These are phyloP conservation scores for Aaosphaeria pasadenensis DNA, from an alignment of 2,329 filamentous ascomycete genomes.

Conservation along the genomic window DNA sequence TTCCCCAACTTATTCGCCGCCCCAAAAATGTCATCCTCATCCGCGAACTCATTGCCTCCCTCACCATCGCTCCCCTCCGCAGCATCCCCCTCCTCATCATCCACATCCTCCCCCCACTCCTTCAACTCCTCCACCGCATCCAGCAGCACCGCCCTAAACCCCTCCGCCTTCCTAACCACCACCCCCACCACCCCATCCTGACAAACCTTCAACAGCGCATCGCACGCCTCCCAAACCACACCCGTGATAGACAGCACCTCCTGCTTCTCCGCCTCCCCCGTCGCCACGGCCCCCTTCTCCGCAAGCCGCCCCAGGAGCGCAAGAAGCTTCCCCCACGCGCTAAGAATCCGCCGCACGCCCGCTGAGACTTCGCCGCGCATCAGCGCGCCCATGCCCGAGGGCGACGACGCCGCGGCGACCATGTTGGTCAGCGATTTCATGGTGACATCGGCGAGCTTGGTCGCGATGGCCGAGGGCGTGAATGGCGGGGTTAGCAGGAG, in stretches of 20 bases:
- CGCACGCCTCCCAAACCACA: constrained; percentile 80
- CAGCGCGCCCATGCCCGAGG: constrained; percentile 30
- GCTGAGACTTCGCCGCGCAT: constrained; percentile 63
- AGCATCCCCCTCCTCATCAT: constrained; percentile 43
- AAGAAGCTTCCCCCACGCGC: constrained; percentile 61
- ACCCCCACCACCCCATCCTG: constrained; percentile 67
- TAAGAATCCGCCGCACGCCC: constrained; percentile 58
- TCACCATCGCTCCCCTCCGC: constrained; percentile 35
- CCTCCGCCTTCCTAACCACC: constrained; percentile 67
- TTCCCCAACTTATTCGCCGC: constrained; percentile 56
- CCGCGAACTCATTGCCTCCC: constrained; percentile 35
- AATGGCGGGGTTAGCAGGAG: constrained; percentile 85
- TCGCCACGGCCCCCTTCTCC: constrained; percentile 40
- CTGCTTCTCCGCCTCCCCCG: constrained; percentile 24
- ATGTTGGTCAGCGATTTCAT: constrained; percentile 70
- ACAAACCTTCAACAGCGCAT: constrained; percentile 64
- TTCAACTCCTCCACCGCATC: constrained; percentile 84
- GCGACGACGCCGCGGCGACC: constrained; percentile 52
- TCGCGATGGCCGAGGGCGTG: constrained; percentile 70
- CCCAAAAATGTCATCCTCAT: constrained; percentile 67
- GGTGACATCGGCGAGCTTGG: constrained; percentile 70
- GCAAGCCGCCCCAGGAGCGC: constrained; percentile 59
- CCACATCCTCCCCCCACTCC: constrained; percentile 78
- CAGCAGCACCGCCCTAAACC: constrained; percentile 71
- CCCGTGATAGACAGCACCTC: constrained; percentile 65